Evolutionary conservation across 2,329 filamentous ascomycete genomes (phyloP).

Genomic region (Ophiostoma australiae): DNA sequence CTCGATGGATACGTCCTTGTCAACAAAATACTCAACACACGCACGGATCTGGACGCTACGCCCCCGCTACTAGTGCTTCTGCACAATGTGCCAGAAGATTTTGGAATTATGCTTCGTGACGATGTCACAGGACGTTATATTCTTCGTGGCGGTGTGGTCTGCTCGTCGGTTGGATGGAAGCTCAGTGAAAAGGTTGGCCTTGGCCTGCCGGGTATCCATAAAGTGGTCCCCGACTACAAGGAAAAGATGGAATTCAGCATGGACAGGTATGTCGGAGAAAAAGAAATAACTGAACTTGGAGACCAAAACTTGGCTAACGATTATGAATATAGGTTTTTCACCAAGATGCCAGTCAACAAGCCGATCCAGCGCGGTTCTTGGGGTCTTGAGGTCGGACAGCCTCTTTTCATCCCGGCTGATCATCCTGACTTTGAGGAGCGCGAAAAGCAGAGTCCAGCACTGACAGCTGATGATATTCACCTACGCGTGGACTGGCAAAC

Average conservation of each 20-base stretch:
- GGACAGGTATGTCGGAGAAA: constrained; percentile 49
- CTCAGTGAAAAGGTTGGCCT: constrained; percentile 68
- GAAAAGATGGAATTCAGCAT: constrained; percentile 85
- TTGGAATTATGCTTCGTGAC: constrained; percentile 69
- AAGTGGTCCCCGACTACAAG: constrained; percentile 72
- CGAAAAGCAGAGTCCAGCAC: constrained; percentile 26
- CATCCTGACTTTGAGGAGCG: constrained; percentile 47
- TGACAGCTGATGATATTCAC: constrained; percentile 54
- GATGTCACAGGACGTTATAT: constrained; percentile 66
- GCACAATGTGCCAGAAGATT: constrained; percentile 79
- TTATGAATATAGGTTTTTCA: constrained; percentile 55
- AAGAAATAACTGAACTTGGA: not conserved
- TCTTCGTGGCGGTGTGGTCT: constrained; percentile 71
- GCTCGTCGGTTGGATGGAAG: constrained; percentile 77
- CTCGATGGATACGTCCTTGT: constrained; percentile 55
- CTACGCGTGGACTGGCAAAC: constrained; percentile 88
- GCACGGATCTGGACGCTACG: constrained; percentile 50
- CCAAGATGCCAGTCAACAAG: constrained; percentile 58
- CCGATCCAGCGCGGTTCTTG: constrained; percentile 82
- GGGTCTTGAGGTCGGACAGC: constrained; percentile 71
- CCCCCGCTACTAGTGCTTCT: constrained; percentile 65
- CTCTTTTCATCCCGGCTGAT: constrained; percentile 57
- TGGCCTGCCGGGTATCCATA: constrained; percentile 66
- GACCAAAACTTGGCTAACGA: not conserved
- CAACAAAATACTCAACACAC: constrained; percentile 63